These are phyloP conservation scores for Monilinia fructigena DNA, from an alignment of 2,329 filamentous ascomycete genomes.

Conservation along the genomic window DNA sequence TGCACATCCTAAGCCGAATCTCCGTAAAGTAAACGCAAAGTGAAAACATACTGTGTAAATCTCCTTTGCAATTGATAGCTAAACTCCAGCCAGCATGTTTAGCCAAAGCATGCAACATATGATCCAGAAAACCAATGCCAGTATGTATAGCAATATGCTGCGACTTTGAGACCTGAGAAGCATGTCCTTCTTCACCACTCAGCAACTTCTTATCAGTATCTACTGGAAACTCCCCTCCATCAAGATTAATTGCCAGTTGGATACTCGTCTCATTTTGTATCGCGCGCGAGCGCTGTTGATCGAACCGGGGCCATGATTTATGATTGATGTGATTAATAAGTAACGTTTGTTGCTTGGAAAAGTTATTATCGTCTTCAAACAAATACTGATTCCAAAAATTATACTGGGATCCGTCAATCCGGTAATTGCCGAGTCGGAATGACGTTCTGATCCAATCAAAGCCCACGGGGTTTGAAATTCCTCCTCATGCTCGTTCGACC, in stretches of 20 bases:
- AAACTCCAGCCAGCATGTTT: constrained; percentile 97
- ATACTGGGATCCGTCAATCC: constrained; percentile 21
- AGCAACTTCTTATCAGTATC: constrained; percentile 58
- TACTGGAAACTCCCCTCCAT: constrained; percentile 76
- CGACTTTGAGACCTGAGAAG: constrained; percentile 77
- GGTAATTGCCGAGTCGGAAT: constrained; percentile 22
- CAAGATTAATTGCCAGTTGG: constrained; percentile 85
- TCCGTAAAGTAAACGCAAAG: background rate
- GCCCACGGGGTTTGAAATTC: constrained; percentile 14
- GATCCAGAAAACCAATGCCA: constrained; percentile 95
- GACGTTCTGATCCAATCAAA: constrained; percentile 21
- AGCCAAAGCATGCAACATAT: constrained; percentile 95
- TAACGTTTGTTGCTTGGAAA: background rate
- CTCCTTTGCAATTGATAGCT: constrained; percentile 77
- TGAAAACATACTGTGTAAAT: constrained; percentile 74
- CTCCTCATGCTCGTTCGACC: constrained; percentile 4
- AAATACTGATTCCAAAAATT: constrained; percentile 11
- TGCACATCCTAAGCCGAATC: constrained; percentile 1
- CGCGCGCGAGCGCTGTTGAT: constrained; percentile 76
- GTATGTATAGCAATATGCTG: constrained; percentile 88
- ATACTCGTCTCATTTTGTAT: constrained; percentile 99
- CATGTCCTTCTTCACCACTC: constrained; percentile 62
- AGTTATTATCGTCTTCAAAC: background rate
- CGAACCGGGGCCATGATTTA: constrained; percentile 45
- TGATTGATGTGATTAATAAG: background rate